Evolutionary conservation across 139 green algal genomes (phyloP), one percentile per base, ranked within the genome.

Genomic region (Marvania coccoides): DNA sequence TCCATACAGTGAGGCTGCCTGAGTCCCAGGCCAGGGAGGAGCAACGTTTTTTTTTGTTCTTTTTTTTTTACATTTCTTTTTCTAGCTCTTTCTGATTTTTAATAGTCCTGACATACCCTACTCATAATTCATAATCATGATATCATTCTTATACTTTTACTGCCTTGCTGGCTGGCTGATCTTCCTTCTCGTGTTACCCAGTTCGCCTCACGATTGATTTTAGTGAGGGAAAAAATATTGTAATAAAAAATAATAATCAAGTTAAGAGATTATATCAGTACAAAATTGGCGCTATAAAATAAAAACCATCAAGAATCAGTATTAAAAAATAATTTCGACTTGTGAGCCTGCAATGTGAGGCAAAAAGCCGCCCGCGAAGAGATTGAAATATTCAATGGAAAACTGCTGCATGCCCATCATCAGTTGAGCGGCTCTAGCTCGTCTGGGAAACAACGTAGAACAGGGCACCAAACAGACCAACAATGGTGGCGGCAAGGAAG

Each of bases 391-490:
- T 51, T 51, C 19, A 51, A 51, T 19, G 42, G 19, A 61, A 61
- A 19, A 55, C 42, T 51, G 19, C 42, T 28, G 19, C 42, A 19
- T 51, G 19, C 42, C 19, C 42, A 51, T 51, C 19, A 51, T 28
- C 19, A 34, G 47, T 64, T 64, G 51, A n/a, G n/a, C n/a, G n/a
- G n/a, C n/a, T n/a, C 33, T 13, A 24, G 14, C 15, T 57, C 9
- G 83, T 88, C 60, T 80, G 47, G 2, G 67, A 31, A 9, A 89
- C 83, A 15, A 89, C 82, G 1, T 71, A 58, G 24, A 48, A 73
- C 2, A 73, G 71, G 34, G 84, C 71, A 0, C 56, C 80, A 24
- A 90, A 67, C 55, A 90, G 62, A 10, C 53, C 71, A 3, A 89
- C 6, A 4, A 90, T 64, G 6, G 82, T 60, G 7, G 42, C 77